A percentile compares a stretch with the other conserved stretches of the same genome.
phyloP scores from a whole-genome alignment of 2,329 filamentous ascomycete genomes.

The Arthrobotrys pseudoclavata region DNA sequence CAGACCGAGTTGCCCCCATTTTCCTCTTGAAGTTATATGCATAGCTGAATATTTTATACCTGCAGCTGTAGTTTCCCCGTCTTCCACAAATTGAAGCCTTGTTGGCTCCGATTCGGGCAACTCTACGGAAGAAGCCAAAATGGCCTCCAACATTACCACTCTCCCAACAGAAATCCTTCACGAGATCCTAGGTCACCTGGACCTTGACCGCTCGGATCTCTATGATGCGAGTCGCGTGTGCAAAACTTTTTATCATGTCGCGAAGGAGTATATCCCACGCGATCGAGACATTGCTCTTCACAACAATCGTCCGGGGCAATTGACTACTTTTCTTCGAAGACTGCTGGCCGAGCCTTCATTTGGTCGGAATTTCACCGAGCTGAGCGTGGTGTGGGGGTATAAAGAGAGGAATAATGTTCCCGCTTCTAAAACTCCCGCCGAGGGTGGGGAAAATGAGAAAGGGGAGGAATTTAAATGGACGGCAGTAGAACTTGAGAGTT shows the following conservation, averaged over 20 bases:
- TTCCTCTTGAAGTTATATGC: no score
- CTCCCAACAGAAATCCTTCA: slow-evolving; percentile 55
- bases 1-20: neutral
- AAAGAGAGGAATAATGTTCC: neutral
- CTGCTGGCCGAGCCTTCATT: slow-evolving; percentile 24
- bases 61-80: neutral
- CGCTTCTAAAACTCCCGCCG: neutral
- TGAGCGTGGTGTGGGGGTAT: slow-evolving; percentile 24
- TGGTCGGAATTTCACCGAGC: neutral
- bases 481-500: slow-evolving; percentile 2
- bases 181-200: slow-evolving; percentile 33
- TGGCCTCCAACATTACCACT: slow-evolving; percentile 14
- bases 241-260: slow-evolving; percentile 12
- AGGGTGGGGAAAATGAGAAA: neutral
- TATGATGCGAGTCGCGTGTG: slow-evolving; percentile 15
- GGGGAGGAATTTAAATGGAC: slow-evolving; percentile 17
- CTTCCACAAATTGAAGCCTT: no score
- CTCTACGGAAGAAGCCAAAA: neutral
- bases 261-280: slow-evolving; percentile 16
- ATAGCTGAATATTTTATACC: neutral
- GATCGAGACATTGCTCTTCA: slow-evolving; percentile 14
- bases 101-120: no score
- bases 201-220: slow-evolving; percentile 15
- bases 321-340: slow-evolving; percentile 22
- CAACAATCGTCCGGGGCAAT: neutral